Conservation (phyloP, 1,139 yeast species). For the Pichia sp. region DNA sequence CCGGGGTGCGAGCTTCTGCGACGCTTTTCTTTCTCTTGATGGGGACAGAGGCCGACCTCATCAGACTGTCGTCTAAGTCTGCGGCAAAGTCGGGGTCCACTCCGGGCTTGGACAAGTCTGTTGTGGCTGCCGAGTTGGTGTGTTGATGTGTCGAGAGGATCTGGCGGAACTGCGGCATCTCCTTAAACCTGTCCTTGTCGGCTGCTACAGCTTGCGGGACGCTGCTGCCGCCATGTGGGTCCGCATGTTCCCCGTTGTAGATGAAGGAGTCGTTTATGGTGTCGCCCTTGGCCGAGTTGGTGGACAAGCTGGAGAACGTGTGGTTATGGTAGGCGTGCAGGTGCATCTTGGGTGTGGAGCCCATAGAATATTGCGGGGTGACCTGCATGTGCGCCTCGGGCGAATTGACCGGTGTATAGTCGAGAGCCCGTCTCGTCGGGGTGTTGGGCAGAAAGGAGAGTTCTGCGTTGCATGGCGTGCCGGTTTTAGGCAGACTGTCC, state of each 20-base stretch:
- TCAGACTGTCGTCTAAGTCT: not conserved
- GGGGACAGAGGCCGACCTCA: slow-evolving; percentile 19
- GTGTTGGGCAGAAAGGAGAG: slow-evolving; percentile 12
- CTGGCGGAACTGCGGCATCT: not conserved
- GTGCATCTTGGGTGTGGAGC: slow-evolving; percentile 11
- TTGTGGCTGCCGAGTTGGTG: slow-evolving; percentile 10
- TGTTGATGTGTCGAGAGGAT: slow-evolving; percentile 10
- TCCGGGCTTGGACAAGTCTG: not conserved
- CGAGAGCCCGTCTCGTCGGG: slow-evolving; percentile 13
- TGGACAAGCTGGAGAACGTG: slow-evolving; percentile 9
- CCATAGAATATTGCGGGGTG: slow-evolving; percentile 11
- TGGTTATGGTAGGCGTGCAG: slow-evolving; percentile 7
- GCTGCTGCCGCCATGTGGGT: not conserved
- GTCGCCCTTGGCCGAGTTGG: slow-evolving; percentile 4
- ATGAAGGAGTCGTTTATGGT: slow-evolving; percentile 6
- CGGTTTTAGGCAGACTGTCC: not conserved
- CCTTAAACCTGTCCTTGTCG: not conserved
- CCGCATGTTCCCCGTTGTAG: not conserved
- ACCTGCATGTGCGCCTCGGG: slow-evolving; percentile 4
- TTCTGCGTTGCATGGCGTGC: not conserved
- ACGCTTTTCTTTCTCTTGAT: slow-evolving; percentile 9
- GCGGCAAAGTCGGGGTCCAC: not conserved
- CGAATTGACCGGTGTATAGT: slow-evolving; percentile 17
- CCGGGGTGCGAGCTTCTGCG: slow-evolving; percentile 8
- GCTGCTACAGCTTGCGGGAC: not conserved